Percentiles rank a stretch among this genome's conserved stretches.
phyloP scores from a whole-genome alignment of 768 basidiomycete genomes.

The Dioszegia hungarica region DNA sequence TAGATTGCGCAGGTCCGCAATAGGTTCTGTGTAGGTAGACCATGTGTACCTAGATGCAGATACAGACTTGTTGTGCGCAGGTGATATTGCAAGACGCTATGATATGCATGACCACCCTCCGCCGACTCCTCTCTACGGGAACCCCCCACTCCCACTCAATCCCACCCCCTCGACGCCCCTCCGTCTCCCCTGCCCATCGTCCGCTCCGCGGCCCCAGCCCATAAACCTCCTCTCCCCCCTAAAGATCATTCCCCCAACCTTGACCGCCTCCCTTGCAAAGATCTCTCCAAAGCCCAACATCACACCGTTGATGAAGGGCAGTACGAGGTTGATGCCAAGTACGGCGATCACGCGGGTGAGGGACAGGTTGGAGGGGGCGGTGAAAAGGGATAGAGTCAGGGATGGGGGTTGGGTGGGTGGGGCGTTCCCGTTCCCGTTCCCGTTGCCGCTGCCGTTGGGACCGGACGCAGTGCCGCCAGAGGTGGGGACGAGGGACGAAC shows the following conservation, averaged over 20 bases:
- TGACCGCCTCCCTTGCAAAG: conserved; percentile 44
- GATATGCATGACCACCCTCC: no score
- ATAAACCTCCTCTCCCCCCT: conserved; percentile 30
- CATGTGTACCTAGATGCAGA: no score
- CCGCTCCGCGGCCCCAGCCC: conserved; percentile 7
- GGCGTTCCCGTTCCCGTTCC: no score
- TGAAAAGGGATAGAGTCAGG: conserved; percentile 46
- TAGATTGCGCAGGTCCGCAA: no score
- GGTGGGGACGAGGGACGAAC: neutral
- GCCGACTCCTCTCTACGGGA: conserved; percentile 13
- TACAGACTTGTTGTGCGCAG: no score
- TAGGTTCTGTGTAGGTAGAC: no score
- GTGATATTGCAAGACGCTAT: neutral
- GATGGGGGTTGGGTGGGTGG: conserved; percentile 43
- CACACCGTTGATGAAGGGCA: conserved; percentile 49
- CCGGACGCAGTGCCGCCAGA: no score
- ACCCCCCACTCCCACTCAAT: conserved; percentile 43
- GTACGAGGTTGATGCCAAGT: conserved; percentile 46
- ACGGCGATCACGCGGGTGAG: conserved; percentile 40
- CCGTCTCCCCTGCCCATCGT: conserved; percentile 12
- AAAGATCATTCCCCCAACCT: conserved; percentile 31
- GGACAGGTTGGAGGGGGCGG: conserved; percentile 33
- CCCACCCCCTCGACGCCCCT: conserved; percentile 36
- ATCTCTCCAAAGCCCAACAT: conserved; percentile 50
- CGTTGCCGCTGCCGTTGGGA: no score